Conservation (phyloP, 2,329 filamentous ascomycete genomes). For the Fusarium foetens region DNA sequence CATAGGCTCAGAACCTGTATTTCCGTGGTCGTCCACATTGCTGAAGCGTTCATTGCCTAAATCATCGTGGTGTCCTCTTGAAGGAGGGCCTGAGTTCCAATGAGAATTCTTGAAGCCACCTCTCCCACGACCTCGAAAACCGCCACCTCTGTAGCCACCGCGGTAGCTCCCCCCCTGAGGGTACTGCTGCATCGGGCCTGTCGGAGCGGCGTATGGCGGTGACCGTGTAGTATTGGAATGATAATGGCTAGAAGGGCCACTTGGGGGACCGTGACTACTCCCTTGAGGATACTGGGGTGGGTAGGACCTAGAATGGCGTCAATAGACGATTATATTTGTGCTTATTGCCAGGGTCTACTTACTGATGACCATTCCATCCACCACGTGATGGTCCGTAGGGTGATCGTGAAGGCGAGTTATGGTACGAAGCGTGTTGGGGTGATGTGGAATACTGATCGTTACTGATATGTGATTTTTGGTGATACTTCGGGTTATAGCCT, state of each 20-base stretch:
- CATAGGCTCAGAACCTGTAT: slow-evolving; percentile 30
- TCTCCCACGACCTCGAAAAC: slow-evolving; percentile 70
- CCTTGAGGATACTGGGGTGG: slow-evolving; percentile 67
- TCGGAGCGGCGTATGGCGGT: slow-evolving; percentile 66
- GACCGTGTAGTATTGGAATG: slow-evolving; percentile 59
- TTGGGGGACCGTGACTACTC: slow-evolving; percentile 61
- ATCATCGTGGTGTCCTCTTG: slow-evolving; percentile 40
- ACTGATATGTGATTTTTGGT: slow-evolving; percentile 51
- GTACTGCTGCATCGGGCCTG: slow-evolving; percentile 66
- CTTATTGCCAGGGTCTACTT: slow-evolving; percentile 36
- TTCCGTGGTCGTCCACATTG: slow-evolving; percentile 23
- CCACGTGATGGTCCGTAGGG: slow-evolving; percentile 54
- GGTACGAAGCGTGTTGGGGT: slow-evolving; percentile 57
- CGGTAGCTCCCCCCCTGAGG: slow-evolving; percentile 58
- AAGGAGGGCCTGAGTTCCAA: slow-evolving; percentile 59
- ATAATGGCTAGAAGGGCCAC: slow-evolving; percentile 64
- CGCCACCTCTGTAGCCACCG: slow-evolving; percentile 61
- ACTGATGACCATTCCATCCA: slow-evolving; percentile 55
- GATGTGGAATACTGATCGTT: slow-evolving; percentile 55
- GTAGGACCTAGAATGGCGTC: slow-evolving; percentile 62
- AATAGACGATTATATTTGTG: background rate
- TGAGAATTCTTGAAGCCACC: slow-evolving; percentile 75
- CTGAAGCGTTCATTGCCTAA: slow-evolving; percentile 32
- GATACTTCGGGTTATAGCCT: slow-evolving; percentile 53
- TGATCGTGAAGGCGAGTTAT: slow-evolving; percentile 58